Base-by-base conservation (phyloP, 148 eudicot species). In the Camellia japonica region DNA sequence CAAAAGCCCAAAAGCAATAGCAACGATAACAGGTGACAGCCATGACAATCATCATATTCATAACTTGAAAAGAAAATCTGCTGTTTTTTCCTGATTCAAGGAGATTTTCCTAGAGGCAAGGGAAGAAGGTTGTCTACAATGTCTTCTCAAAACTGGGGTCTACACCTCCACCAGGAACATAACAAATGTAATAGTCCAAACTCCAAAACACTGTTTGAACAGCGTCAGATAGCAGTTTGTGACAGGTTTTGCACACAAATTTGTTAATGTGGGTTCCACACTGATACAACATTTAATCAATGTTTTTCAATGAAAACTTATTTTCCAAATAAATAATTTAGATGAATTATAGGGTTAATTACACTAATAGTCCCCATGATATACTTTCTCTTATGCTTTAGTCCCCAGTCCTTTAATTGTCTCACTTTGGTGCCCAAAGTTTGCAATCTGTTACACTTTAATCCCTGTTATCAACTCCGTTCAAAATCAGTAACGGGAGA, bases 241-340 rank as follows among this genome's bases (percentile, higher is more conserved):
- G 52, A 42, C 2, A 7, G 72, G 52, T 16, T 43, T 68, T 47
- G 72, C 72, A 43, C 43, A 47, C 43, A 43, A 41, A 19, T 68
- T 68, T 47, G 18, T 47, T 68, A 16, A 30, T 51, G 8, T 51
- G 13, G 42, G 74, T 49, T 10, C 18, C 15, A 5, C 15, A 5
- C 13, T 7, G 0, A 71, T 20, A 52, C 41, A 51, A 52, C 75
- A 20, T 51, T 55, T 19, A 15, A 58, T 55, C 9, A 41, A 74
- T 58, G 77, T 47, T 74, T 41, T 38, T 18, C 56, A 65, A 58
- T 58, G 60, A 74, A 74, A 72, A 58, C 13, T 56, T 56, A n/a
- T 58, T 56, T 74, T 18, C 2, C 18, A 8, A 56, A 74, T 15
- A 38, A 15, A 74, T 41, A 74, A 38, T 18, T 14, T 9, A 42